Percentiles rank a stretch among this genome's conserved stretches.
phyloP scores from a whole-genome alignment of 2,329 filamentous ascomycete genomes.

The Ascochyta pisi region DNA sequence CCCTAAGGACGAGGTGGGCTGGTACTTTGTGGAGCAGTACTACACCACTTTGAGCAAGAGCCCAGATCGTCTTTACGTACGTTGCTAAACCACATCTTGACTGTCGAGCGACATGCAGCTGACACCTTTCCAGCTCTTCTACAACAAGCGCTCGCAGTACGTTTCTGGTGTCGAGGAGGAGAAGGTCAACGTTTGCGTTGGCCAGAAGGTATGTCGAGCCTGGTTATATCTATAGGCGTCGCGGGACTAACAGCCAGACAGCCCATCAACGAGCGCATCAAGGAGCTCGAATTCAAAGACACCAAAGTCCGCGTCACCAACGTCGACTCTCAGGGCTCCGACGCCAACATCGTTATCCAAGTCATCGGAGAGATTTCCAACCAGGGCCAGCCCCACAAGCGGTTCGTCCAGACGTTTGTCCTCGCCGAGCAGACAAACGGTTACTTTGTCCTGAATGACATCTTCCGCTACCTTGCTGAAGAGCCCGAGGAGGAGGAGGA shows the following conservation, averaged over 20 bases:
- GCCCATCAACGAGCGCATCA: slow-evolving; percentile 94
- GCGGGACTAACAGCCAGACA: slow-evolving; percentile 47
- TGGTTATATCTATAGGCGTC: background rate
- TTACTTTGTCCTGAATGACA: slow-evolving; percentile 98
- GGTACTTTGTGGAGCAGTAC: slow-evolving; percentile 99
- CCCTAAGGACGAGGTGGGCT: slow-evolving; percentile 92
- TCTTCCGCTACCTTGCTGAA: slow-evolving; percentile 91
- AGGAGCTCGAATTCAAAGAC: slow-evolving; percentile 90
- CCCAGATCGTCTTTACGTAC: slow-evolving; percentile 85
- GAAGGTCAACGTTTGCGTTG: slow-evolving; percentile 83
- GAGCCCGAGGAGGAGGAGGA: slow-evolving; percentile 73
- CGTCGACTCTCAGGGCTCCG: slow-evolving; percentile 93
- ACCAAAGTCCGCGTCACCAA: slow-evolving; percentile 98
- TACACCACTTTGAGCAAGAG: slow-evolving; percentile 96
- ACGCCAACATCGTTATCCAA: slow-evolving; percentile 93
- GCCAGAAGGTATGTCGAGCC: slow-evolving; percentile 73
- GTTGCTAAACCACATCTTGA: slow-evolving; percentile 20
- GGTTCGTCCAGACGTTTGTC: slow-evolving; percentile 97
- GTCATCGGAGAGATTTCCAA: slow-evolving; percentile 98
- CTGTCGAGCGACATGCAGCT: slow-evolving; percentile 20
- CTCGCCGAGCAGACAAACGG: slow-evolving; percentile 94
- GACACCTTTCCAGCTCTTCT: slow-evolving; percentile 71
- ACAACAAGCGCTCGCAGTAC: slow-evolving; percentile 94
- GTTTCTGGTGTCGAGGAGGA: slow-evolving; percentile 92
- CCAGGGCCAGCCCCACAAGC: slow-evolving; percentile 87